Percentiles rank a stretch among this genome's conserved stretches.
Evolutionary conservation across 1,284 basidiomycete species (phyloP).

Genomic region (Porphyrellus sp.): DNA sequence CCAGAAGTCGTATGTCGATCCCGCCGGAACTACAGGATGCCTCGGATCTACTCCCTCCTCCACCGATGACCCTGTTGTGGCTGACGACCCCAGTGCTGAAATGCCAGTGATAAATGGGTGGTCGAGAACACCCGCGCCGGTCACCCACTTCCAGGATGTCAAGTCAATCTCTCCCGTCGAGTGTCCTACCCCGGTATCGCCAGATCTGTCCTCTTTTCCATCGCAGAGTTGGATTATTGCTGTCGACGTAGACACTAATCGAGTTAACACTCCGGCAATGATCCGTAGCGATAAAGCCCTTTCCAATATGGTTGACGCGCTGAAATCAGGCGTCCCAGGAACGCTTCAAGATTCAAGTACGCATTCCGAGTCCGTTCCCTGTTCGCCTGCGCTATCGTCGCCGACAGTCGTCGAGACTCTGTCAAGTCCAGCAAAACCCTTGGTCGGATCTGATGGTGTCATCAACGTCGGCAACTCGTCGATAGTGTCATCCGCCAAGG

Average conservation of each 20-base stretch:
- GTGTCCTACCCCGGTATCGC: not conserved
- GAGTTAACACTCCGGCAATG: not conserved
- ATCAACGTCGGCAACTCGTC: not conserved
- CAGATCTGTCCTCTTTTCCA: slow-evolving; percentile 3
- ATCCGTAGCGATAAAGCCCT: not conserved
- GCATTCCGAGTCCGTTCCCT: not conserved
- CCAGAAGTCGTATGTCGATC: no score
- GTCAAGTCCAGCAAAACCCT: not conserved
- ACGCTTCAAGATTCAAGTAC: not conserved
- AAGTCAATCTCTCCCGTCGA: not conserved
- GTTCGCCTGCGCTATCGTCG: not conserved
- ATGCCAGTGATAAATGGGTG: no score
- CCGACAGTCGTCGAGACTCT: not conserved
- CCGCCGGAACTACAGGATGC: no score
- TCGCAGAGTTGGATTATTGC: slow-evolving; percentile 10
- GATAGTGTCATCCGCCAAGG: not conserved
- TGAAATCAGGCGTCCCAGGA: not conserved
- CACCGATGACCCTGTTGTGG: no score
- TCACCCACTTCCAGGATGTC: not conserved
- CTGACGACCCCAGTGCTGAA: no score
- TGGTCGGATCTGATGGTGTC: not conserved
- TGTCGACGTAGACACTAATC: not conserved
- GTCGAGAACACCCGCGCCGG: no score
- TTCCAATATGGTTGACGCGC: not conserved
- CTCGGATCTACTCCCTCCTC: no score